These are phyloP conservation scores for Hydnomerulius pinastri DNA, from an alignment of 768 basidiomycete species.

Conservation along the genomic window DNA sequence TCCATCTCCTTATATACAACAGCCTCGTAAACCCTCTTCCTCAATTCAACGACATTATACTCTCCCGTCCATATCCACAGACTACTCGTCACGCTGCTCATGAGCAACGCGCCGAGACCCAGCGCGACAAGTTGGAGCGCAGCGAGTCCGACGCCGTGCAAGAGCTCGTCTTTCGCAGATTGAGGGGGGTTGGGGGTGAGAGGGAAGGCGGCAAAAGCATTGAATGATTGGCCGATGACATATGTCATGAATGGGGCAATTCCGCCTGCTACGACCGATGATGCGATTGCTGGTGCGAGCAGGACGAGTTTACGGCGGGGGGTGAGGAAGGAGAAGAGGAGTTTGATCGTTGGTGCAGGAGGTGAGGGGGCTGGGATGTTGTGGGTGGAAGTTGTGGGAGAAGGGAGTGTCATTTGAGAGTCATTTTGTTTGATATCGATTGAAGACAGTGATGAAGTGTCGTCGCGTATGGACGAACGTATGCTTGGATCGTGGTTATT, in stretches of 20 bases:
- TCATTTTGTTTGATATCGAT: slow-evolving; percentile 20
- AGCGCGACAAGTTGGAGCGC: slow-evolving; percentile 69
- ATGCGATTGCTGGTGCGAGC: slow-evolving; percentile 62
- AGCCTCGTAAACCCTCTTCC: slow-evolving; percentile 66
- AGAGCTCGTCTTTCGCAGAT: slow-evolving; percentile 48
- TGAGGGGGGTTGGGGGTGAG: slow-evolving; percentile 40
- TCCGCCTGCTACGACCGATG: slow-evolving; percentile 65
- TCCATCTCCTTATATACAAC: slow-evolving; percentile 72
- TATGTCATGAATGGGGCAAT: slow-evolving; percentile 87
- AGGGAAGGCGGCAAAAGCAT: slow-evolving; percentile 65
- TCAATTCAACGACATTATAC: slow-evolving; percentile 65
- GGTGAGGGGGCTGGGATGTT: slow-evolving; percentile 22
- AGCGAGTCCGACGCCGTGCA: slow-evolving; percentile 58
- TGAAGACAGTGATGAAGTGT: slow-evolving; percentile 14
- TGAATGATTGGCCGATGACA: slow-evolving; percentile 76
- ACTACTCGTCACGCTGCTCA: slow-evolving; percentile 73
- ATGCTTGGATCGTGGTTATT: slow-evolving; percentile 29
- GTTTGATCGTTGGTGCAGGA: slow-evolving; percentile 54
- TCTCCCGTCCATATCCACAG: slow-evolving; percentile 92
- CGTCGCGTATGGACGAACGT: slow-evolving; percentile 16
- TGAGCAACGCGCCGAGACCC: slow-evolving; percentile 61
- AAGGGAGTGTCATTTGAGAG: slow-evolving; percentile 6
- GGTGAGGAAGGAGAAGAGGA: slow-evolving; percentile 69
- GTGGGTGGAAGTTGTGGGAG: slow-evolving; percentile 14
- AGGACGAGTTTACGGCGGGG: slow-evolving; percentile 55